These are phyloP conservation scores for Lodderomyces theae DNA, from an alignment of 1,139 yeast genomes.

Conservation along the genomic window DNA sequence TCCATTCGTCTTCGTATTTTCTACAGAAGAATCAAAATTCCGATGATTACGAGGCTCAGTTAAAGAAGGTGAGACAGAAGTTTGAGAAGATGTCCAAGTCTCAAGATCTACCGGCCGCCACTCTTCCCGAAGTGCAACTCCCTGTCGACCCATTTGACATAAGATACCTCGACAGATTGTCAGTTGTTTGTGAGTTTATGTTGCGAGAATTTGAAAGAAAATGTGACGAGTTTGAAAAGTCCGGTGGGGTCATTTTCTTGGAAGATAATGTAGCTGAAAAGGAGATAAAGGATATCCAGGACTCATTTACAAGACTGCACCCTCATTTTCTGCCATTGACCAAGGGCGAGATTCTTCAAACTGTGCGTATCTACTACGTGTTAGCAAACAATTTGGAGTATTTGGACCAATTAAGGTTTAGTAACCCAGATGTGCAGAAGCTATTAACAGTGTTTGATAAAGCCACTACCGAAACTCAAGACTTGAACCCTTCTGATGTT, in stretches of 20 bases:
- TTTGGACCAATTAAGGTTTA: conserved; percentile 31
- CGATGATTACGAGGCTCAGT: conserved; percentile 7
- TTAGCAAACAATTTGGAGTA: conserved; percentile 30
- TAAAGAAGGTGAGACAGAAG: conserved; percentile 5
- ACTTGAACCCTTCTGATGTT: conserved; percentile 8
- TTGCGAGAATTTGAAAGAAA: conserved; percentile 10
- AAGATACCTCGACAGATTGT: conserved; percentile 9
- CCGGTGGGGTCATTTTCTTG: conserved; percentile 1
- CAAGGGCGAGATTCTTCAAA: conserved; percentile 27
- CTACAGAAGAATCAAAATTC: conserved; percentile 8
- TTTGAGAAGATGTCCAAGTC: conserved; percentile 5
- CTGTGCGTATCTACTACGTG: conserved; percentile 30
- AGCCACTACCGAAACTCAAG: conserved; percentile 14
- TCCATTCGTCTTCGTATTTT: conserved; percentile 4
- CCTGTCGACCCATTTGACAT: conserved; percentile 12
- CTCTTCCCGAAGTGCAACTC: conserved; percentile 5
- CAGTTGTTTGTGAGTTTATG: conserved; percentile 10
- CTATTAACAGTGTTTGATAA: conserved; percentile 23
- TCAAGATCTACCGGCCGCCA: not conserved
- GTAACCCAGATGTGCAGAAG: conserved; percentile 23
- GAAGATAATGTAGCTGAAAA: conserved; percentile 5
- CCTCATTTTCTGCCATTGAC: conserved; percentile 12
- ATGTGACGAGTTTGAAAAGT: conserved; percentile 10
- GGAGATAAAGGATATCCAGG: conserved; percentile 9
- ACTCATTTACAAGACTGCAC: conserved; percentile 6